Evolutionary conservation across 345 rosid genomes (phyloP).

Genomic region (Brassica nigra): DNA sequence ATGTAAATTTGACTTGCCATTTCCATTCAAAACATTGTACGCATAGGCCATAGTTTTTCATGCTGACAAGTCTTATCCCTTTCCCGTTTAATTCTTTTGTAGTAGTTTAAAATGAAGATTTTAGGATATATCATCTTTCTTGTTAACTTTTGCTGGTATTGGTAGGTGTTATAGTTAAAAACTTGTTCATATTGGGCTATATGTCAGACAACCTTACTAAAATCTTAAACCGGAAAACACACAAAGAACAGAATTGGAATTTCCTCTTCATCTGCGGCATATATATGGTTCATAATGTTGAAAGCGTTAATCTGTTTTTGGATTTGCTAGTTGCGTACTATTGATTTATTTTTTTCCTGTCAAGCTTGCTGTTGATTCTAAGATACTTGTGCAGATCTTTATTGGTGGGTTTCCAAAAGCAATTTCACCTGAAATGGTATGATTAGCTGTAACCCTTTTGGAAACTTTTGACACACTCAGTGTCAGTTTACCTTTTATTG

Average conservation of each 20-base stretch:
- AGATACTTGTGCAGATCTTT: conserved; percentile 67
- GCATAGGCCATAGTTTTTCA: background rate
- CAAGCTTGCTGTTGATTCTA: conserved; percentile 30
- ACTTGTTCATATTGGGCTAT: conserved; percentile 22
- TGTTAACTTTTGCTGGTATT: conserved; percentile 8
- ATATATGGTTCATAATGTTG: conserved; percentile 12
- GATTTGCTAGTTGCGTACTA: conserved; percentile 12
- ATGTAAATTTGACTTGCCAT: conserved; percentile 7
- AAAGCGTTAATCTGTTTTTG: conserved; percentile 5
- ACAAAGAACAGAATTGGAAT: background rate
- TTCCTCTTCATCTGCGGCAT: conserved; percentile 8
- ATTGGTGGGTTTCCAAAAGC: conserved; percentile 77
- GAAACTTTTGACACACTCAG: conserved; percentile 7
- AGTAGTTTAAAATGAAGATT: background rate
- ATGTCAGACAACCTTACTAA: conserved; percentile 13
- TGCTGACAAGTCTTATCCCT: conserved; percentile 3
- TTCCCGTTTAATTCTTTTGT: background rate
- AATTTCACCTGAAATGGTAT: conserved; percentile 87
- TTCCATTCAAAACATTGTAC: conserved; percentile 2
- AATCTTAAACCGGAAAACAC: background rate
- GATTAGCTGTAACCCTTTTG: conserved; percentile 6
- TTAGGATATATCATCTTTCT: conserved; percentile 6
- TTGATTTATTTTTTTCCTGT: background rate
- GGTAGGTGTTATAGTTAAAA: conserved; percentile 1
- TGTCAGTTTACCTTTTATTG: background rate